A percentile compares a stretch with the other conserved stretches of the same genome.
These are phyloP conservation scores for Lomentospora prolificans DNA, from an alignment of 2,329 filamentous ascomycete species.

Conservation along the genomic window DNA sequence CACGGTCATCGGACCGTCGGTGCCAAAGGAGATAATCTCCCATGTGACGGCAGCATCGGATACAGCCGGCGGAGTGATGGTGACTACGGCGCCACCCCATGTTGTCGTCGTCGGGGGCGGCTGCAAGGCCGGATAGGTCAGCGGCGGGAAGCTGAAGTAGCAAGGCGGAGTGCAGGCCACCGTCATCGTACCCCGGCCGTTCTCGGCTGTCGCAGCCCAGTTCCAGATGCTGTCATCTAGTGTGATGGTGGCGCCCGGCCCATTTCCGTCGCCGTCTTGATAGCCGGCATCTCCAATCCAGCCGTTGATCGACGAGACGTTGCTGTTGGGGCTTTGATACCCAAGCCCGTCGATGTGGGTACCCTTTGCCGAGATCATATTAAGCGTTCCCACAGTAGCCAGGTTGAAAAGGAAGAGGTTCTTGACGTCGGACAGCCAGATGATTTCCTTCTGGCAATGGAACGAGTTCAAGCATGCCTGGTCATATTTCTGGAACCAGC, in stretches of 20 bases:
- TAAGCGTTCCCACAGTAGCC: background rate
- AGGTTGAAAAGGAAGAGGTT: background rate
- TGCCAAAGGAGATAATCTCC: background rate
- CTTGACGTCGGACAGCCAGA: background rate
- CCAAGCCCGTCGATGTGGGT: background rate
- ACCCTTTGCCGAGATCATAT: background rate
- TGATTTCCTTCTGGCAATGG: slow-evolving; percentile 12
- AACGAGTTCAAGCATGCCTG: slow-evolving; percentile 16
- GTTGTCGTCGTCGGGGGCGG: background rate
- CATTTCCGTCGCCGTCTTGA: background rate
- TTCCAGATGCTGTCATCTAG: background rate
- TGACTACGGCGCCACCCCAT: background rate
- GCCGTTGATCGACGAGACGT: slow-evolving; percentile 1
- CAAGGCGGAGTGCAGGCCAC: slow-evolving; percentile 2
- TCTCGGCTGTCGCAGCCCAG: background rate
- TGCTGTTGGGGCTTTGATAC: background rate
- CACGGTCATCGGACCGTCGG: background rate
- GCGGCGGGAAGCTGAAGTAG: background rate
- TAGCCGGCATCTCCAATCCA: background rate
- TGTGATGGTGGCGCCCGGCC: slow-evolving; percentile 1
- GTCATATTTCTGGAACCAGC: slow-evolving; percentile 14
- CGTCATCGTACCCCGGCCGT: background rate
- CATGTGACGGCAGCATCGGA: background rate
- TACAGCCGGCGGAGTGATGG: background rate
- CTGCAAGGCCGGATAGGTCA: slow-evolving; percentile 1